Evolutionary conservation across 495 filamentous ascomycete species (phyloP), one percentile per base, ranked within the genome.

Genomic region (Cudoniella acicularis): DNA sequence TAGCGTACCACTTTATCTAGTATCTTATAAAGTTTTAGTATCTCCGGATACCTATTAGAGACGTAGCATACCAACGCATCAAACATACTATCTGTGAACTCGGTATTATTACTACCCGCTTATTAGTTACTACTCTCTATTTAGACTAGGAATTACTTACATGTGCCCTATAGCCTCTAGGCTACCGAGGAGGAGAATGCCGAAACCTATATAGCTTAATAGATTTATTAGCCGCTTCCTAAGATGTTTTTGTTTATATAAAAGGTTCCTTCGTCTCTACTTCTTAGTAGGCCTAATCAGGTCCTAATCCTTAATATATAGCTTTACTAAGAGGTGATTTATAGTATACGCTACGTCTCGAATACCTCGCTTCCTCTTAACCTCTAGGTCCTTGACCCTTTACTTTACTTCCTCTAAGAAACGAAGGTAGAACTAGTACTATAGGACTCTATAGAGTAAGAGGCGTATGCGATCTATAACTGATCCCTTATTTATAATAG

Each of bases 301-400:
- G 26, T 54, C 52, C 52, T n/a, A 54, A 54, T 54, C 30, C 41
- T 54, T 20, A 26, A 45, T 45, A 54, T 54, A 54, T 46, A 54
- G 20, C 17, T 45, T 18, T 17, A 16, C 30, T 22, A 54, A 43
- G 52, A 54, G 27, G 26, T 42, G 17, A 43, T 42, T 41, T 25
- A 54, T 54, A 54, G 27, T 20, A 46, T 54, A 54, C 17, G 16
- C 26, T 11, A 17, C 30, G 20, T 54, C 26, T 45, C 30, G 22
- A 54, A 54, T 45, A n/a, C 30, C 26, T 27, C 26, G 30, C 30
- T 54, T 42, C 41, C 26, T 54, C 30, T 36, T 36, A 36, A 36
- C 30, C 30, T 36, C 30, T 36, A 36, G 30, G 45, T 48, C 45
- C 45, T 48, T 48, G 45, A 48, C 45, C 45, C n/a, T 48, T 48